phyloP scores from a whole-genome alignment of 768 basidiomycete species.

The Pleurotus ostreatus region DNA sequence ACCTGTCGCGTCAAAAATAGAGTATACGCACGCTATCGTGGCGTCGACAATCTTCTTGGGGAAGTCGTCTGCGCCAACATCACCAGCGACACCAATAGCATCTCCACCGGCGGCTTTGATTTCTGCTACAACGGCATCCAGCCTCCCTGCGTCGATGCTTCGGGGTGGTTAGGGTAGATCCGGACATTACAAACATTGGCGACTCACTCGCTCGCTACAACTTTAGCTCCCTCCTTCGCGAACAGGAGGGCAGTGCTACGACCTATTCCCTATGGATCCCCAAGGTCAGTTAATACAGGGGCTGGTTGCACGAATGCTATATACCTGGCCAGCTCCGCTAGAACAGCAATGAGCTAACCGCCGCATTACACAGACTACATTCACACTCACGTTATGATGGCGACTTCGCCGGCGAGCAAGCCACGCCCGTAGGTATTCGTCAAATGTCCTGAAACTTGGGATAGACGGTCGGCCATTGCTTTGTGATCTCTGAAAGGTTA shows the following conservation, averaged over 20 bases:
- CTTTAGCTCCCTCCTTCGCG: slow-evolving; percentile 81
- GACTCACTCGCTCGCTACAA: slow-evolving; percentile 77
- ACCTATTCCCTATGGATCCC: slow-evolving; percentile 63
- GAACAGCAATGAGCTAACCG: slow-evolving; percentile 4
- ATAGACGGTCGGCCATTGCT: slow-evolving; percentile 52
- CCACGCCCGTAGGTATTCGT: slow-evolving; percentile 51
- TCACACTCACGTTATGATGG: slow-evolving; percentile 71
- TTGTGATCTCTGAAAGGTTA: too few relatives aligned
- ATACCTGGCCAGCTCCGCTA: slow-evolving; percentile 73
- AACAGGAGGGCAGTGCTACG: slow-evolving; percentile 71
- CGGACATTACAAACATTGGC: not conserved
- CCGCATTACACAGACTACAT: not conserved
- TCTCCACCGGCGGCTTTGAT: slow-evolving; percentile 72
- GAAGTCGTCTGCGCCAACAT: slow-evolving; percentile 81
- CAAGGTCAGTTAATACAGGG: too few relatives aligned
- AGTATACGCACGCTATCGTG: slow-evolving; percentile 54
- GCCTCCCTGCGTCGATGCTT: slow-evolving; percentile 72
- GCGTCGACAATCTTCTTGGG: slow-evolving; percentile 74
- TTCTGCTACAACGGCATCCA: slow-evolving; percentile 63
- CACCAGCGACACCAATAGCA: slow-evolving; percentile 70
- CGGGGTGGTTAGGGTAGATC: not conserved
- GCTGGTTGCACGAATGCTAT: slow-evolving; percentile 10
- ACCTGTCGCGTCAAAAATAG: not conserved
- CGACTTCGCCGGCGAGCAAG: slow-evolving; percentile 71
- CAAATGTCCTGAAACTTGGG: slow-evolving; percentile 70